A percentile compares a stretch with the other conserved stretches of the same genome.
phyloP scores from a whole-genome alignment of 192 early-diverging fungal genomes.

The Rhizophagus sp. region DNA sequence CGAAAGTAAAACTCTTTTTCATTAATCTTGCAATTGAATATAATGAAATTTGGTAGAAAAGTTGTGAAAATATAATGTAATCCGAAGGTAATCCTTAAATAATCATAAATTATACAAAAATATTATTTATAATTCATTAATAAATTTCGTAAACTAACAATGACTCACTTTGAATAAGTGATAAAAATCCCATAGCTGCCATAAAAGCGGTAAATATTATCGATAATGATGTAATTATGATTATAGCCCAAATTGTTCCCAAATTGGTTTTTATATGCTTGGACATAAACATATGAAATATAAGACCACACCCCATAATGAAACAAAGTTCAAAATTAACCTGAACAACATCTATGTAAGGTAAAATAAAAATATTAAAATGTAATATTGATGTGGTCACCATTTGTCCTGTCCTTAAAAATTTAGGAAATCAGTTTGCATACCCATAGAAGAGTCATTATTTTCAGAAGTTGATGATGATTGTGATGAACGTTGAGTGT shows the following conservation, averaged over 20 bases:
- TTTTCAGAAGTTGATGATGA: constrained; percentile 28
- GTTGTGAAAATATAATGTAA: constrained; percentile 32
- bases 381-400: no score
- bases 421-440: neutral
- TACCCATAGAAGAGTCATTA: constrained; percentile 41
- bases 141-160: constrained; percentile 33
- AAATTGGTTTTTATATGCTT: constrained; percentile 6
- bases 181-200: neutral
- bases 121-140: constrained; percentile 36
- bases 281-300: constrained; percentile 29
- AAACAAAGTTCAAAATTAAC: constrained; percentile 39
- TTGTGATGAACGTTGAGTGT: constrained; percentile 35
- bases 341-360: constrained; percentile 32
- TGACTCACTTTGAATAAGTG: constrained; percentile 25
- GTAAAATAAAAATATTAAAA: neutral
- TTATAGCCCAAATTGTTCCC: neutral
- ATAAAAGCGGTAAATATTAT: neutral
- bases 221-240: constrained; percentile 3
- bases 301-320: constrained; percentile 35
- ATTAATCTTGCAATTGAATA: constrained; percentile 41
- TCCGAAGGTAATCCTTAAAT: constrained; percentile 30
- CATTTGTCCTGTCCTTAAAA: no score
- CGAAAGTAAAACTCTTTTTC: constrained; percentile 62
- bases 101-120: constrained; percentile 33
- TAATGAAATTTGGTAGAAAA: constrained; percentile 40